Conservation (phyloP, 331 rosid species). For the Malus hybrid region DNA sequence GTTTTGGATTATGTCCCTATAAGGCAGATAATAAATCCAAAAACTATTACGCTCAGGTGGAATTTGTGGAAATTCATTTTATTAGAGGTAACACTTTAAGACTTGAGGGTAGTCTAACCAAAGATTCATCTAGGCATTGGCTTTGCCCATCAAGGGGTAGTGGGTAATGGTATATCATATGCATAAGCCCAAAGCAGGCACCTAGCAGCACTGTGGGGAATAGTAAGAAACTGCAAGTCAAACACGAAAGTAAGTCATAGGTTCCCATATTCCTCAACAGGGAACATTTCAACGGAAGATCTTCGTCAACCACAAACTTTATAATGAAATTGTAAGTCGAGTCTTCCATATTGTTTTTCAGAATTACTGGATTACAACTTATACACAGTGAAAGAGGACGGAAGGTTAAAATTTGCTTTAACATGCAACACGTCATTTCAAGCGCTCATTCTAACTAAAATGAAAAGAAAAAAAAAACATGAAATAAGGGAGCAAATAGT, state of each 20-base stretch:
- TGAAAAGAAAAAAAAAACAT: background rate
- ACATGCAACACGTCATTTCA: background rate
- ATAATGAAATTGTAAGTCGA: background rate
- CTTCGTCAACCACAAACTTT: background rate
- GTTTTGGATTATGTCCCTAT: background rate
- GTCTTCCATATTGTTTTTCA: background rate
- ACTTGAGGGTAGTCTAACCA: background rate
- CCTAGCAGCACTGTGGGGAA: background rate
- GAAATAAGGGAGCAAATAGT: conserved; percentile 4
- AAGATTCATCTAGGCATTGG: background rate
- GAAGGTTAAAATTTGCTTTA: background rate
- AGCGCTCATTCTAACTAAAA: background rate
- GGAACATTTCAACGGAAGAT: background rate
- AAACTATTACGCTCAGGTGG: background rate
- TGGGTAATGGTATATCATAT: background rate
- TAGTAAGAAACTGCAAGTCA: background rate
- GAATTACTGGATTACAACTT: background rate
- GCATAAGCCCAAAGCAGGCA: background rate
- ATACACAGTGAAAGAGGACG: background rate
- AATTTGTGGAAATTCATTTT: background rate
- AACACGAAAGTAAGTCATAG: background rate
- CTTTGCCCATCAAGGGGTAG: background rate
- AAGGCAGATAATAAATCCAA: background rate
- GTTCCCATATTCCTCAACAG: background rate
- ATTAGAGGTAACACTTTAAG: background rate